A percentile compares a stretch with the other conserved stretches of the same genome.
phyloP scores from a whole-genome alignment of 495 filamentous ascomycete species.

The Pseudoneurospora amorphoporcata region DNA sequence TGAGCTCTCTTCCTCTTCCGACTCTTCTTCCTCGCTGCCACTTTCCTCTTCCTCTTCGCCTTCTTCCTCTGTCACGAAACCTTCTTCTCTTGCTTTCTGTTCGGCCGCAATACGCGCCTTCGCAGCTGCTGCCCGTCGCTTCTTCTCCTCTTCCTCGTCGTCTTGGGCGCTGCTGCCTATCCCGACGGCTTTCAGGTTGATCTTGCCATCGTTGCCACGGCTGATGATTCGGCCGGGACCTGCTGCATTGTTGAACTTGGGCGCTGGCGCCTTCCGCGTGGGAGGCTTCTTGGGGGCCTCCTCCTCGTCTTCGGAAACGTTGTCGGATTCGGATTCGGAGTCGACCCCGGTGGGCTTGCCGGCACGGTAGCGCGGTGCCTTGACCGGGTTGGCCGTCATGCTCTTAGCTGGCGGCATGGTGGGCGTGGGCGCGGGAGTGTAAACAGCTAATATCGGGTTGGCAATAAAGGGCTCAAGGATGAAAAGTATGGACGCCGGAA shows the following conservation, averaged over 20 bases:
- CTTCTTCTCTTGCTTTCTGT: slow-evolving; percentile 54
- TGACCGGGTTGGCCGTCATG: slow-evolving; percentile 89
- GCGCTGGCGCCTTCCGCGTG: slow-evolving; percentile 40
- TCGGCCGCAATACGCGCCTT: slow-evolving; percentile 32
- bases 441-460: neutral
- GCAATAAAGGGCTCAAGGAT: neutral
- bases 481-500: neutral
- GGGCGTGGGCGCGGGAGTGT: neutral
- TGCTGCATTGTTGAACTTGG: slow-evolving; percentile 47
- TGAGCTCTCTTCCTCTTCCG: slow-evolving; percentile 24
- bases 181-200: slow-evolving; percentile 43
- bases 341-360: slow-evolving; percentile 71
- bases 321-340: slow-evolving; percentile 49
- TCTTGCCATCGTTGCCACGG: slow-evolving; percentile 54
- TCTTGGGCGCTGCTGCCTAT: slow-evolving; percentile 23
- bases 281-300: slow-evolving; percentile 17
- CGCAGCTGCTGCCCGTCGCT: slow-evolving; percentile 31
- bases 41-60: slow-evolving; percentile 20
- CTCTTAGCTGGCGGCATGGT: slow-evolving; percentile 69
- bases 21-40: slow-evolving; percentile 37
- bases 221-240: slow-evolving; percentile 37
- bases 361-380: slow-evolving; percentile 72
- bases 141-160: slow-evolving; percentile 34
- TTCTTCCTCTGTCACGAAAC: slow-evolving; percentile 58
- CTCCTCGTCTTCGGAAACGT: slow-evolving; percentile 38